Conservation (phyloP, 495 filamentous ascomycete genomes). For the Bathelium albidoporum region DNA sequence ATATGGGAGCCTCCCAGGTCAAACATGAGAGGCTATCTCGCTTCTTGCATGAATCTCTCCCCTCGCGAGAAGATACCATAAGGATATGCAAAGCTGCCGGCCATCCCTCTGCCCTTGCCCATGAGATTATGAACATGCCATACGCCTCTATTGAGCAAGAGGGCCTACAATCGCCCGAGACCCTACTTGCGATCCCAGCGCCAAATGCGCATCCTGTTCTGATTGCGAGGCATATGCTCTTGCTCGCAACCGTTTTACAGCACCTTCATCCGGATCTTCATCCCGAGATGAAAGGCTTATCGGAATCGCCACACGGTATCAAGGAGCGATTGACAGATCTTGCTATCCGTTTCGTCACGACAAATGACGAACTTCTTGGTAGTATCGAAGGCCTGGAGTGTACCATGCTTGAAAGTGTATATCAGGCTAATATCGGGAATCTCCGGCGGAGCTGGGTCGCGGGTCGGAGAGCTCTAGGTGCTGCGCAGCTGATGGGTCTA, state of each 20-base stretch:
- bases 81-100: slow-evolving; percentile 10
- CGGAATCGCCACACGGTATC: slow-evolving; percentile 12
- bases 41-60: slow-evolving; percentile 12
- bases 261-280: slow-evolving; percentile 8
- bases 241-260: slow-evolving; percentile 8
- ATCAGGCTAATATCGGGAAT: slow-evolving; percentile 12
- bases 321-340: slow-evolving; percentile 9
- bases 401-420: slow-evolving; percentile 11
- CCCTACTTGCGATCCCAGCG: slow-evolving; percentile 10
- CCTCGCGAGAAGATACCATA: slow-evolving; percentile 12
- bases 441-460: slow-evolving; percentile 13
- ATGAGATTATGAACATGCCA: slow-evolving; percentile 11
- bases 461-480: slow-evolving; percentile 8
- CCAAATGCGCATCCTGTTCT: slow-evolving; percentile 6
- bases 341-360: slow-evolving; percentile 8
- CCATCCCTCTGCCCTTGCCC: slow-evolving; percentile 9
- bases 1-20: background rate
- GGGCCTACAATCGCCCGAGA: slow-evolving; percentile 4
- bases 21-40: slow-evolving; percentile 8
- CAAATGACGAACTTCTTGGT: slow-evolving; percentile 13
- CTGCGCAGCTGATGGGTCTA: slow-evolving; percentile 10
- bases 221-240: slow-evolving; percentile 12
- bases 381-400: slow-evolving; percentile 15
- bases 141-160: slow-evolving; percentile 12
- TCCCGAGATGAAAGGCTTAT: slow-evolving; percentile 7